Percentiles rank a stretch among this genome's conserved stretches.
Evolutionary conservation across 2,329 filamentous ascomycete species (phyloP).

Genomic region (Plenodomus biglobosus): DNA sequence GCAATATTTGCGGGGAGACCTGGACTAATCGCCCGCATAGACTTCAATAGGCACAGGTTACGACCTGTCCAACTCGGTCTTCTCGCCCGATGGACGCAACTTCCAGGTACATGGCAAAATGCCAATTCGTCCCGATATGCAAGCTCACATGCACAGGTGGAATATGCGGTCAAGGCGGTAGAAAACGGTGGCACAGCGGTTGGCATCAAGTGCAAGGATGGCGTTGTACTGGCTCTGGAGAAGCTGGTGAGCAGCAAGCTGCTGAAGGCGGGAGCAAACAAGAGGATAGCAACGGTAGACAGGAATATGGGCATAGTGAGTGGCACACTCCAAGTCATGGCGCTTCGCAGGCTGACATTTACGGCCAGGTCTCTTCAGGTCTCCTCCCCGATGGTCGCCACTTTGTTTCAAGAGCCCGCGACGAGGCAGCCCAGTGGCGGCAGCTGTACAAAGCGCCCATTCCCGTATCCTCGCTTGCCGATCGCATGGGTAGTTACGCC

Average conservation of each 20-base stretch:
- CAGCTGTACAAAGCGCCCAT: conserved; percentile 94
- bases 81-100: conserved; percentile 97
- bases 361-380: conserved; percentile 80
- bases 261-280: conserved; percentile 92
- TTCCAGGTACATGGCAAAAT: conserved; percentile 72
- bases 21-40: conserved; percentile 52
- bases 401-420: conserved; percentile 90
- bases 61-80: conserved; percentile 99
- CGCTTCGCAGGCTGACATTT: background rate
- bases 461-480: conserved; percentile 81
- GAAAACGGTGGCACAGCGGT: conserved; percentile 97
- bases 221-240: conserved; percentile 92
- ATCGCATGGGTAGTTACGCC: conserved; percentile 91
- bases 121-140: background rate
- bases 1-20: conserved; percentile 9
- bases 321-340: conserved; percentile 10
- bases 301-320: conserved; percentile 89
- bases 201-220: conserved; percentile 96
- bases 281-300: conserved; percentile 93
- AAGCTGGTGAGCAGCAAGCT: conserved; percentile 96
- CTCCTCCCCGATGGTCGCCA: conserved; percentile 93
- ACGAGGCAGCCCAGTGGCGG: conserved; percentile 91
- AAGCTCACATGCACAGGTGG: conserved; percentile 56
- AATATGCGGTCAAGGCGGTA: conserved; percentile 98
- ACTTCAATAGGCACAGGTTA: conserved; percentile 99